These are phyloP conservation scores for Peterozyma xylosa DNA, from an alignment of 805 yeast species.

Conservation along the genomic window DNA sequence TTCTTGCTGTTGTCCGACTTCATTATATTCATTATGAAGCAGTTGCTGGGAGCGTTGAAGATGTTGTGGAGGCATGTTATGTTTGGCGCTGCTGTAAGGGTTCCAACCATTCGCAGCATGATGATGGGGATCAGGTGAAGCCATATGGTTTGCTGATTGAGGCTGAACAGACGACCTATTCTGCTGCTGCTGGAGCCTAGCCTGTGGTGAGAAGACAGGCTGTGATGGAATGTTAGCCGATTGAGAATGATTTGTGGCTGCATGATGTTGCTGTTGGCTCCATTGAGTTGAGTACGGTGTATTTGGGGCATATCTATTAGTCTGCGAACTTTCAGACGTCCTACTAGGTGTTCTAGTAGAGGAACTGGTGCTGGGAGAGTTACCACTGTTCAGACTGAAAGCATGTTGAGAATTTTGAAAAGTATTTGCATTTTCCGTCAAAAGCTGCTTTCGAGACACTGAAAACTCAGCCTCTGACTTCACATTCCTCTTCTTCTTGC, in stretches of 20 bases:
- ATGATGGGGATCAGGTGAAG: neutral
- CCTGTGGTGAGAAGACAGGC: neutral
- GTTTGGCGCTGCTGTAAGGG: neutral
- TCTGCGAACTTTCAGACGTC: neutral
- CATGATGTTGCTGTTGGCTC: no score
- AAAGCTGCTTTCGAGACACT: no score
- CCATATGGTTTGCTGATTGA: neutral
- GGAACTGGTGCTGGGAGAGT: no score
- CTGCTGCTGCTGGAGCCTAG: no score
- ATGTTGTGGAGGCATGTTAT: neutral
- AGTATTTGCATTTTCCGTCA: no score
- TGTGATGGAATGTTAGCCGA: slow-evolving; percentile 4
- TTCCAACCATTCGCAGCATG: neutral
- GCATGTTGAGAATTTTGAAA: no score
- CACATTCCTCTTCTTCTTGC: no score
- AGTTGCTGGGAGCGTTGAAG: neutral
- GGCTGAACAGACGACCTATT: neutral
- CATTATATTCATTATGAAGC: neutral
- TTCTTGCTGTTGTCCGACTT: neutral
- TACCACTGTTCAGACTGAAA: no score
- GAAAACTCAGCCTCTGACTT: no score
- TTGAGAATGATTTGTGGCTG: neutral
- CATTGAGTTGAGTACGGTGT: neutral
- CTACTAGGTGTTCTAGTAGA: no score
- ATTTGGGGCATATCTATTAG: neutral